Evolutionary conservation across 2,329 filamentous ascomycete species (phyloP), one percentile per base, ranked within the genome.

Genomic region (Dactylonectria estremocensis): DNA sequence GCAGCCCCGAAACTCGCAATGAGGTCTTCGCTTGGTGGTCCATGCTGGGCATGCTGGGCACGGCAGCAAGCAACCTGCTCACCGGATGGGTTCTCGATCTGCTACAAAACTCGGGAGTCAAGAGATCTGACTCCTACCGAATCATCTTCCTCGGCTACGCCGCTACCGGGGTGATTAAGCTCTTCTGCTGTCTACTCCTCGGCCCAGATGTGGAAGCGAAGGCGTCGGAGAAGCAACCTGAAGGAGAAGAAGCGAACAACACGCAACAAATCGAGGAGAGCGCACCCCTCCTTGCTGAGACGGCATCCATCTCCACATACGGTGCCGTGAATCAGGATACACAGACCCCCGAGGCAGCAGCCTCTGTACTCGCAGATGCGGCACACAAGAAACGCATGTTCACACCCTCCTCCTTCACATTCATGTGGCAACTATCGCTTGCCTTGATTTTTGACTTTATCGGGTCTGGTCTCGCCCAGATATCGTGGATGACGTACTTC

Each of bases 401-500:
- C 16, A 70, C 72, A 0, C 68, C 68, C 0, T 22, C 67, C 0
- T 74, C 72, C 0, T 74, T 73, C 2, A 46, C 24, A 10, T 74
- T 74, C 2, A 73, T 74, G 59, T 74, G 72, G 72, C 70, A 74
- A 53, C 43, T 74, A 0, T 74, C 70, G 0, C 37, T 74, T 3
- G 72, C 72, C 7, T 63, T 74, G 57, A 63, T 56, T 1, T 46
- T 73, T 14, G 70, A 74, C 59, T 74, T 74, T 66, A 60, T 74
- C 24, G 72, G 70, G 1, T 74, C 72, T 0, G 72, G 72, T 2
- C 64, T 74, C 0, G 72, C 72, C 2, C 70, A 73, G 18, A 73
- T 74, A n/a, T 74, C 72, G 1, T 74, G 72, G 72, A 74, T 74
- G 72, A 74, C 64, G 2, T 74, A 74, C 6, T 74, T 74, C 46